phyloP scores from a whole-genome alignment of 768 basidiomycete genomes.

The Neoboletus magnificus region DNA sequence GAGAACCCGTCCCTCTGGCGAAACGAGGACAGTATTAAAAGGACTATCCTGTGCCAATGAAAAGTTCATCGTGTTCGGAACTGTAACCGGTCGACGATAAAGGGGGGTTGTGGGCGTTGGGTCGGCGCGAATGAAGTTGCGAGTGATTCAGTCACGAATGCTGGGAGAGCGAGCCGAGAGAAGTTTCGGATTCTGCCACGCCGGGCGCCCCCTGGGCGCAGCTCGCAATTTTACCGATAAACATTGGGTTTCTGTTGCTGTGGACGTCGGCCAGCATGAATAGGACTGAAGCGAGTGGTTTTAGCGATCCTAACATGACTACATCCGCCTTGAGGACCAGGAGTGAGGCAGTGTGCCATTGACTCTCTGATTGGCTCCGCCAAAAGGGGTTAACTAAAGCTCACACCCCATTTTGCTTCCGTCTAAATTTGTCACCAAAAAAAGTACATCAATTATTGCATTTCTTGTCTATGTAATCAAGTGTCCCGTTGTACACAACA shows the following conservation, averaged over 20 bases:
- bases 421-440: not conserved
- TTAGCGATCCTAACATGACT: constrained; percentile 8
- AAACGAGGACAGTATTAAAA: constrained; percentile 31
- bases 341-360: constrained; percentile 30
- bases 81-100: not conserved
- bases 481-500: not conserved
- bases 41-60: constrained; percentile 31
- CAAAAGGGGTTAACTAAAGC: not conserved
- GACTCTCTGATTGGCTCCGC: constrained; percentile 23
- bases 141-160: constrained; percentile 8
- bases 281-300: not conserved
- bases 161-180: constrained; percentile 28
- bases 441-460: constrained; percentile 11
- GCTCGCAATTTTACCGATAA: not conserved
- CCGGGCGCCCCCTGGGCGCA: constrained; percentile 22
- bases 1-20: constrained; percentile 26
- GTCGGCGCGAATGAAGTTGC: constrained; percentile 10
- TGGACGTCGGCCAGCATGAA: constrained; percentile 3
- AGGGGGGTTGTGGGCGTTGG: constrained; percentile 1
- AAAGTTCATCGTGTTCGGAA: constrained; percentile 26
- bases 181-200: constrained; percentile 35
- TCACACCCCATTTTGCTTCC: constrained; percentile 6
- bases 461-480: not conserved
- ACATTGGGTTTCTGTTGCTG: not conserved
- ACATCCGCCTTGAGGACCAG: constrained; percentile 16